Base-by-base conservation (phyloP, 768 basidiomycete species). In the Xanthoconium purpureum region DNA sequence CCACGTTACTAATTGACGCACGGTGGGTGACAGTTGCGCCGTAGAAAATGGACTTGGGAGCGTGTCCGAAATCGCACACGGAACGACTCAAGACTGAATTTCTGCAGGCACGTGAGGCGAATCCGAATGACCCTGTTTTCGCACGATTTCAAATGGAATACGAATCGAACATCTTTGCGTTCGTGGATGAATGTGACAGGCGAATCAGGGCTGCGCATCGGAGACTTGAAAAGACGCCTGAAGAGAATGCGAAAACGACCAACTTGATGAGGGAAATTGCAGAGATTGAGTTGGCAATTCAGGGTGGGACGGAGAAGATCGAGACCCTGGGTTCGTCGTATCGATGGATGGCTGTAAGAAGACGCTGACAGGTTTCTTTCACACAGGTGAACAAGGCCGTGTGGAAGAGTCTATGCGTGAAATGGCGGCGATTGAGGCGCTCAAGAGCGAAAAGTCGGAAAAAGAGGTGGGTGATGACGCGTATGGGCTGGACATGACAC, bases 211-310 rank as follows among this genome's bases (percentile, higher is more conserved):
- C 91, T 38, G 93, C 94, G 43, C 97, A 99, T 72, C 81, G 94
- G 64, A 82, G 97, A 69, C 75, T 99, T 69, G 97, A 99, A 79
- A 99, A 99, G 80, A 99, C 97, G 6, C 97, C 97, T 35, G 97
- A 98, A 76, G 97, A 99, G 79, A 99, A 99, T 71, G 94, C 94
- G 49, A 97, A 98, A 76, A 98, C 96, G 33, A 98, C 97, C 5
- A 94, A 96, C 73, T 74, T 99, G 78, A 99, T 99, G 97, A 82
- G 94, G 61, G 97, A 99, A 81, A 98, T 99, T 75, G 97, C 93
- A 55, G 97, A 99, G 77, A 98, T 99, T 71, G 96, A 98, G 78
- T 76, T 98, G 62, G 95, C 97, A 53, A 98, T 98, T 71, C 95
- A 98, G 77, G 94, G 94, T 64, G 95, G 94, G 54, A 99, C 97